Conservation (phyloP, 1,284 basidiomycete genomes). For the Athelia sp. region DNA sequence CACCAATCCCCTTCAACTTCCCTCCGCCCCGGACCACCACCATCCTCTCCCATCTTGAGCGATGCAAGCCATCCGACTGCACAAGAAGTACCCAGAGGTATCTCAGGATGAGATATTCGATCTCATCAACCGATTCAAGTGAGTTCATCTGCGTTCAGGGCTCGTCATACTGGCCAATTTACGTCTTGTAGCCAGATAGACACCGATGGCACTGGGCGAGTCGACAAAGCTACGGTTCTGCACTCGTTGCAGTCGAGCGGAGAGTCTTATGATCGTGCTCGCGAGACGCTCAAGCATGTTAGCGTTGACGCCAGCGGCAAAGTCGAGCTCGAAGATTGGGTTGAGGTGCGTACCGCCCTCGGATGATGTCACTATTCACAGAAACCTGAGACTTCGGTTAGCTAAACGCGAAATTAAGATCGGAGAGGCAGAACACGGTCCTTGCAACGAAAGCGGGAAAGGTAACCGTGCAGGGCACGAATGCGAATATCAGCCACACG, state of each 20-base stretch:
- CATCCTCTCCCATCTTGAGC: constrained; percentile 10
- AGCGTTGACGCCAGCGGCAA: constrained; percentile 93
- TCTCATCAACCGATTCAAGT: constrained; percentile 93
- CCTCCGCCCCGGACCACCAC: neutral
- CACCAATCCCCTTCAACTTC: neutral
- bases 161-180: constrained; percentile 4
- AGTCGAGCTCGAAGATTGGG: constrained; percentile 97
- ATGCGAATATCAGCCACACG: constrained; percentile 95
- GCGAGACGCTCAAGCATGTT: constrained; percentile 92
- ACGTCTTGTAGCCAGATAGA: constrained; percentile 59
- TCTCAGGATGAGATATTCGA: constrained; percentile 90
- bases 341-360: constrained; percentile 60
- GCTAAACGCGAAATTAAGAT: constrained; percentile 80
- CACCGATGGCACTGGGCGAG: constrained; percentile 80
- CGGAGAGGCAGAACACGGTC: constrained; percentile 46
- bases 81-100: constrained; percentile 93
- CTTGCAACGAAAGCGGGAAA: constrained; percentile 81
- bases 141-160: constrained; percentile 27
- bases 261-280: constrained; percentile 87
- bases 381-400: constrained; percentile 21
- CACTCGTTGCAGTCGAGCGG: constrained; percentile 73
- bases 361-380: constrained; percentile 9
- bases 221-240: constrained; percentile 80
- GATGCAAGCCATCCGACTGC: constrained; percentile 86
- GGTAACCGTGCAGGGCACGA: constrained; percentile 92